Evolutionary conservation across 192 early-diverging fungal genomes (phyloP), one percentile per base, ranked within the genome.

Genomic region (Umbelopsis sp.): DNA sequence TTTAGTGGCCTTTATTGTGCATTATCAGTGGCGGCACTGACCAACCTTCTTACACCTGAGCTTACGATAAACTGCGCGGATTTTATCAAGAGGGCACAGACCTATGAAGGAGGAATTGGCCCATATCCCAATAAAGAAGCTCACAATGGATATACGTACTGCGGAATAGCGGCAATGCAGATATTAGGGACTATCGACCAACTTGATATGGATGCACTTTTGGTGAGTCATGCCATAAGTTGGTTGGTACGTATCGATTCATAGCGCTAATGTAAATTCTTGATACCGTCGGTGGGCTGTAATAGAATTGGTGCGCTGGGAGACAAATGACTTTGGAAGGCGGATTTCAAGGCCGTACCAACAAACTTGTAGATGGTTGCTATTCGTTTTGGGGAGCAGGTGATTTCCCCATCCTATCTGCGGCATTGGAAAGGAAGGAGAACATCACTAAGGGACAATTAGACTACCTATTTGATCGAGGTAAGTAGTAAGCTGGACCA

Each of bases 311-410:
- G 96, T 82, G 91, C 54, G 74, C 77, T 21, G 80, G 77, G 3
- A 78, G 95, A 44, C 97, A 99, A 81, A 90, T 98, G 92, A 76
- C 79, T 32, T 71, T 95, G 25, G 97, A 99, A 82, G 96, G 96
- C 49, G 97, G 97, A 26, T 99, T 97, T 74, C 93, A 94, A 67
- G 97, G 97, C 7, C 83, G 97, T 45, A 92, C 94, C 0, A 99
- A 99, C 79, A 99, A 99, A 81, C 84, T 99, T 0, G 97, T 99
- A 0, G 97, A 99, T 80, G 97, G 96, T 0, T 99, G 97, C 75
- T 99, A 99, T 80, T 94, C 97, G 0, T 96, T 96, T 74, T 99
- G 97, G 97, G 87, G 91, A 34, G 96, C 95, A 9, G 95, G 90
- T 9, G 79, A 88, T 3, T 91, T 91, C 45, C 88, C 92, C 1